Evolutionary conservation across 2,329 filamentous ascomycete species (phyloP).

Genomic region (Cordyceps farinosa): DNA sequence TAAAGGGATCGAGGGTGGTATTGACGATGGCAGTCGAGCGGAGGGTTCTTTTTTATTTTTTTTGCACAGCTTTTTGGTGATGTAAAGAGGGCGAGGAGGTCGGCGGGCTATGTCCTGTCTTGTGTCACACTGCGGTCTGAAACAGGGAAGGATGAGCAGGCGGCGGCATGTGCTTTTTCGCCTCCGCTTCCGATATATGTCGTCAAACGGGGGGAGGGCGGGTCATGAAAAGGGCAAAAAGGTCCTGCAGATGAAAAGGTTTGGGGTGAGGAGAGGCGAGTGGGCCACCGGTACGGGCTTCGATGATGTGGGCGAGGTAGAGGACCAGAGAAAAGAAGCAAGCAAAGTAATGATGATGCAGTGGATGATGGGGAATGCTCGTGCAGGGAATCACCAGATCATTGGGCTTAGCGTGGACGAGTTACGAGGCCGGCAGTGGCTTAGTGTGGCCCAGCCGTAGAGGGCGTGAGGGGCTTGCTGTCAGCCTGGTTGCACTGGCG

Average conservation of each 20-base stretch:
- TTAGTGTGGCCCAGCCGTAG: background rate
- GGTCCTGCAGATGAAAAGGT: background rate
- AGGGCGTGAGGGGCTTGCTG: background rate
- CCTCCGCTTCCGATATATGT: background rate
- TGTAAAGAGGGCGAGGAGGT: background rate
- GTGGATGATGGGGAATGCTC: background rate
- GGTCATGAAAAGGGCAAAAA: background rate
- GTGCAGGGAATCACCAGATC: constrained; percentile 14
- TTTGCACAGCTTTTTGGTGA: background rate
- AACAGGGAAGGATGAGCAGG: background rate
- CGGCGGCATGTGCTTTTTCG: background rate
- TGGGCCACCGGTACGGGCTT: background rate
- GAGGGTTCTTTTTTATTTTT: background rate
- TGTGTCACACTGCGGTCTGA: background rate
- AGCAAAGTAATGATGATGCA: constrained; percentile 2
- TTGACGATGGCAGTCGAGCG: background rate
- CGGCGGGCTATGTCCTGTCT: background rate
- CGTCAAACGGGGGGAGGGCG: too few species aligned
- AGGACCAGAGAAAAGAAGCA: background rate
- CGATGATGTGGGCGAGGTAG: background rate
- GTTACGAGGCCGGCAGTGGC: constrained; percentile 7
- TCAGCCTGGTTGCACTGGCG: background rate
- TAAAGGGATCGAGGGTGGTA: background rate
- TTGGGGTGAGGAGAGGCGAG: background rate
- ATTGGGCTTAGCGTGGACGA: constrained; percentile 7